Evolutionary conservation across 1,284 basidiomycete species (phyloP).

Genomic region (Trichosporon sp.): DNA sequence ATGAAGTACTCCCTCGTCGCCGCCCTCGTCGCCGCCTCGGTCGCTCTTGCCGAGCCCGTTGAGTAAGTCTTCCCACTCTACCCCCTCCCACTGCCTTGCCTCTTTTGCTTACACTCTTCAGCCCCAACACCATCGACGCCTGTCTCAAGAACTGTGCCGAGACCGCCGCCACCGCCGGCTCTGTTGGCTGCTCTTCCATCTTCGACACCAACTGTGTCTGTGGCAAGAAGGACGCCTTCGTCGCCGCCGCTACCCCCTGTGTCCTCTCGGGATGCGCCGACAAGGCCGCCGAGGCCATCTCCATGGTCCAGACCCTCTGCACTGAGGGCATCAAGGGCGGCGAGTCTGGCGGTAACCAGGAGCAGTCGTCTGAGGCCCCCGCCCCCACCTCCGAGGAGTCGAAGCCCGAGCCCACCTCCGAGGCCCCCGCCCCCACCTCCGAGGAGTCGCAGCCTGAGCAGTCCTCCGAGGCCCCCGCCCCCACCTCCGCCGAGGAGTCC

Average conservation of each 20-base stretch:
- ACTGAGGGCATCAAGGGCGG: neutral
- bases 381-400: neutral
- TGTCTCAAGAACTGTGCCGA: neutral
- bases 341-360: no score
- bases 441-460: neutral
- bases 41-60: constrained; percentile 1
- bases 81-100: neutral
- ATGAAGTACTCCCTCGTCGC: constrained; percentile 2
- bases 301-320: constrained; percentile 1
- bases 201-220: constrained; percentile 4
- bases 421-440: neutral
- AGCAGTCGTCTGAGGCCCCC: neutral
- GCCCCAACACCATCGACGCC: neutral
- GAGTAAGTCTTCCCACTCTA: neutral
- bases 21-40: neutral
- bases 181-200: constrained; percentile 1
- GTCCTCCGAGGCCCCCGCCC: neutral
- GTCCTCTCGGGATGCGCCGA: neutral
- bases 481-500: neutral
- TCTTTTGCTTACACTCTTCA: neutral
- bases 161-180: neutral
- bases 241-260: constrained; percentile 2
- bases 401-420: neutral
- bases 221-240: constrained; percentile 1
- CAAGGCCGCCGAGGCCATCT: neutral